Base-by-base conservation (phyloP, 2,329 filamentous ascomycete genomes). In the Cytospora chrysosperma region DNA sequence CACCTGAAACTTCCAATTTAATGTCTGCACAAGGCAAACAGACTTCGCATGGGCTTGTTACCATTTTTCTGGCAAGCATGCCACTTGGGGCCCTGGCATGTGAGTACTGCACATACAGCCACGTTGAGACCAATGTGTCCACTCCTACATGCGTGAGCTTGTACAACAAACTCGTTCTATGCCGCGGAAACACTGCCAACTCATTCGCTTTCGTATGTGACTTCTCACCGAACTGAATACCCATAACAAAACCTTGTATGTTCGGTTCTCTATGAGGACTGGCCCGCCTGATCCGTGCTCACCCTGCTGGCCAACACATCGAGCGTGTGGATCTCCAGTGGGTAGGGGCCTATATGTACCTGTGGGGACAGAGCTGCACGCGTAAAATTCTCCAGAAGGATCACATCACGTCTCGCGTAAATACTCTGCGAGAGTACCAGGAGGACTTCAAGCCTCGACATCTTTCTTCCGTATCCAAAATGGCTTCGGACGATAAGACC, bases 291-390 rank as follows among this genome's bases (percentile, higher is more conserved):
- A 60, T 40, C 58, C 58, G 58, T 61, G 58, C 58, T 61, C 58
- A 61, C 58, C 58, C 47, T 54, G 58, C 28, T 54, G 34, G 58
- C 58, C 58, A 61, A 61, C 58, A 52, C 53, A 61, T 40, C 51
- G 43, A 37, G 40, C 15, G 27, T 61, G 58, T 49, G 58, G 58
- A 55, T 43, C 58, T 55, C 19, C 32, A 34, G 32, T 34, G 30
- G 30, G 30, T 34, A 34, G 30, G 30, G 6, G 6, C 30, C 30
- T 34, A 34, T 10, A 34, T 6, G 58, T 61, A 34, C 30, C 51
- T 6, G 58, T 61, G 58, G 58, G 47, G 58, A 47, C 51, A 21
- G 37, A 28, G 43, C 43, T 34, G 58, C 50, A 60, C 58, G 50
- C 58, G 50, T 55, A 61, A 61, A 61, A 61, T 49, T 61, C 58